Evolutionary conservation across 352 stramenopile species (phyloP).

Genomic region (Elongisporangium senticosum): DNA sequence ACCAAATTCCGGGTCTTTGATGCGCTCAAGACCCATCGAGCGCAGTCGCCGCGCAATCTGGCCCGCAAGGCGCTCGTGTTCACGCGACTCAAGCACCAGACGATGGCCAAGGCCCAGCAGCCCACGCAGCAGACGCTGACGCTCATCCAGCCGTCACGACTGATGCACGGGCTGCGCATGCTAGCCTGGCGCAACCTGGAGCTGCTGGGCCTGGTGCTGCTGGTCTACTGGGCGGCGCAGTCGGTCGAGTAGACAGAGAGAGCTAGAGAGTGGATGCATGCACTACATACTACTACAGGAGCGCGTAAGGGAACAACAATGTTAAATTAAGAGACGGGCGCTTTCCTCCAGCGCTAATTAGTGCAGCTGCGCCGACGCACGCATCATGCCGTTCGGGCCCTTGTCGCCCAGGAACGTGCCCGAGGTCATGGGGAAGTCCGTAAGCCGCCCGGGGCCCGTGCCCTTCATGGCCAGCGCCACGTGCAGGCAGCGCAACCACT

Average conservation of each 20-base stretch:
- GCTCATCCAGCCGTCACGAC: slow-evolving; percentile 2
- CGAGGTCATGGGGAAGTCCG: slow-evolving; percentile 61
- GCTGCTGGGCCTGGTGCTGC: slow-evolving; percentile 17
- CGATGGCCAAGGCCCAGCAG: slow-evolving; percentile 1
- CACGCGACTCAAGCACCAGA: slow-evolving; percentile 20
- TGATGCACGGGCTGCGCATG: background rate
- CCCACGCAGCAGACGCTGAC: background rate
- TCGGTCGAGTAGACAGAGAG: background rate
- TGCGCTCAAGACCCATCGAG: slow-evolving; percentile 31
- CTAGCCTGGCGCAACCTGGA: slow-evolving; percentile 14
- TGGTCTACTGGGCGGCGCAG: background rate
- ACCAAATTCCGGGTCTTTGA: slow-evolving; percentile 38
- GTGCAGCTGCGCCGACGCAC: slow-evolving; percentile 28
- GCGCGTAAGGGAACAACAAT: background rate
- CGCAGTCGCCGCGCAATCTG: slow-evolving; percentile 19
- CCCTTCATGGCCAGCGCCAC: slow-evolving; percentile 58
- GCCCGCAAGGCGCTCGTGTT: slow-evolving; percentile 42
- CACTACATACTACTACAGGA: too few species aligned
- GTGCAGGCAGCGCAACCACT: slow-evolving; percentile 77
- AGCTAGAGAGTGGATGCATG: background rate
- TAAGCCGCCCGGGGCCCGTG: slow-evolving; percentile 48
- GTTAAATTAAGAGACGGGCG: background rate
- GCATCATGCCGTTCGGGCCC: slow-evolving; percentile 40
- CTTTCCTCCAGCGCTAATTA: background rate
- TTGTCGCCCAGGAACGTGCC: slow-evolving; percentile 57